These are phyloP conservation scores for Trichoderma reesei DNA, from an alignment of 495 filamentous ascomycete species.

Conservation along the genomic window DNA sequence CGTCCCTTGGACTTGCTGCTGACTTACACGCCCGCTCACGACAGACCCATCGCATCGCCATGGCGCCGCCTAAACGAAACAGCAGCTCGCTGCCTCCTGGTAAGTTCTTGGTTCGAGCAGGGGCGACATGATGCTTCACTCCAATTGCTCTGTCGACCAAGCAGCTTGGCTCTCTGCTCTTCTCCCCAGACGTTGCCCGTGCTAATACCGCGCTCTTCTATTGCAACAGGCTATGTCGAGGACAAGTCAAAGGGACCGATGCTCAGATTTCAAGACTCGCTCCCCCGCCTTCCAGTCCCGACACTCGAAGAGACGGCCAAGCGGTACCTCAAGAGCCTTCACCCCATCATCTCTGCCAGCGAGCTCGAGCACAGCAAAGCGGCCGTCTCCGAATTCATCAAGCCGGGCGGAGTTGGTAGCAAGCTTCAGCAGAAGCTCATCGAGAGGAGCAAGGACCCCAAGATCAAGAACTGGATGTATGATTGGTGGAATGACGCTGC, in stretches of 20 bases:
- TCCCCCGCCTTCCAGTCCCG: slow-evolving; percentile 84
- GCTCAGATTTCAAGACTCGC: slow-evolving; percentile 93
- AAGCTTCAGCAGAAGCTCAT: slow-evolving; percentile 80
- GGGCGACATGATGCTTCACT: neutral
- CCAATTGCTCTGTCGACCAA: neutral
- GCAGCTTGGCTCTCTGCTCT: neutral
- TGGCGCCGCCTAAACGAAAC: slow-evolving; percentile 45
- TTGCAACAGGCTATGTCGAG: slow-evolving; percentile 71
- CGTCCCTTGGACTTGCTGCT: neutral
- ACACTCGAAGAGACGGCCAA: slow-evolving; percentile 85
- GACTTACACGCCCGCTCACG: neutral
- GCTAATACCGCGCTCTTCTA: neutral
- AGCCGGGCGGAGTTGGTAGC: slow-evolving; percentile 71
- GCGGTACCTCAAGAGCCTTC: slow-evolving; percentile 87
- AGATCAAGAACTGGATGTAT: slow-evolving; percentile 83
- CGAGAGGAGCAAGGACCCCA: slow-evolving; percentile 72
- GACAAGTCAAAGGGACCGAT: slow-evolving; percentile 84
- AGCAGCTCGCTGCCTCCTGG: slow-evolving; percentile 53
- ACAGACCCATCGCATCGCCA: slow-evolving; percentile 30
- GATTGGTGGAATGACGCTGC: slow-evolving; percentile 98
- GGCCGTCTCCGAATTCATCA: slow-evolving; percentile 74
- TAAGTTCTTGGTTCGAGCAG: slow-evolving; percentile 20
- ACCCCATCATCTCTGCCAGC: slow-evolving; percentile 61
- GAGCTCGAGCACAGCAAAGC: slow-evolving; percentile 72
- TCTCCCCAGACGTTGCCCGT: neutral